Evolutionary conservation across 352 stramenopile species (phyloP).

Genomic region (Globisporangium spiculum): DNA sequence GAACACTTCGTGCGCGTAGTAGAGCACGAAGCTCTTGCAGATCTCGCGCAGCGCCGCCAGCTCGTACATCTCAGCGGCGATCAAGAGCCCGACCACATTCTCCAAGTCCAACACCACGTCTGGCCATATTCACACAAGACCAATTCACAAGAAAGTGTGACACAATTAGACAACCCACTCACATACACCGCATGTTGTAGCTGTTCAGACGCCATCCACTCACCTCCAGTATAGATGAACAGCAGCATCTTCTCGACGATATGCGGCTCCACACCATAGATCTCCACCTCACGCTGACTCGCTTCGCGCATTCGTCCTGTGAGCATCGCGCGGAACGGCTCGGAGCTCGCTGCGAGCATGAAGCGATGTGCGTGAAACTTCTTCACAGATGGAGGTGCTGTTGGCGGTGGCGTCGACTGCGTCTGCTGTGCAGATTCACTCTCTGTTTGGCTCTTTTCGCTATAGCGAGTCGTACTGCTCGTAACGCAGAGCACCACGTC

Average conservation of each 20-base stretch:
- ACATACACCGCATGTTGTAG: neutral
- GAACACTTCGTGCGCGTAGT: conserved; percentile 81
- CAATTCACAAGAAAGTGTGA: conserved; percentile 1
- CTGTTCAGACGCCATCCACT: neutral
- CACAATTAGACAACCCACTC: neutral
- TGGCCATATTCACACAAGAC: conserved; percentile 6
- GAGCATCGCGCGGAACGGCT: conserved; percentile 81
- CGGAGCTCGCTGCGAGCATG: conserved; percentile 81
- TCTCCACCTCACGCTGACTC: conserved; percentile 62
- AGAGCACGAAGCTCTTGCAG: conserved; percentile 80
- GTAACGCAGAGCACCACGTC: conserved; percentile 74
- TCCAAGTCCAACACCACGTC: conserved; percentile 73
- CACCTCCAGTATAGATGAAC: conserved; percentile 83
- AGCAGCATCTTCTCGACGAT: conserved; percentile 82
- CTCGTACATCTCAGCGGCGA: conserved; percentile 84
- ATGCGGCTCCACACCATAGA: conserved; percentile 55
- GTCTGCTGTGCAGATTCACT: neutral
- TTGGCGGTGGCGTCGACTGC: neutral
- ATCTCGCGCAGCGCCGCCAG: conserved; percentile 72
- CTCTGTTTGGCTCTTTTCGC: conserved; percentile 3
- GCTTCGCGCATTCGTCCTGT: conserved; percentile 79
- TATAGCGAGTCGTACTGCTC: conserved; percentile 4
- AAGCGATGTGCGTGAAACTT: conserved; percentile 77
- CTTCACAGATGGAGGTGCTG: conserved; percentile 8
- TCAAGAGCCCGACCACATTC: conserved; percentile 71